Conservation (phyloP, 495 filamentous ascomycete genomes). For the Cryomyces minteri region DNA sequence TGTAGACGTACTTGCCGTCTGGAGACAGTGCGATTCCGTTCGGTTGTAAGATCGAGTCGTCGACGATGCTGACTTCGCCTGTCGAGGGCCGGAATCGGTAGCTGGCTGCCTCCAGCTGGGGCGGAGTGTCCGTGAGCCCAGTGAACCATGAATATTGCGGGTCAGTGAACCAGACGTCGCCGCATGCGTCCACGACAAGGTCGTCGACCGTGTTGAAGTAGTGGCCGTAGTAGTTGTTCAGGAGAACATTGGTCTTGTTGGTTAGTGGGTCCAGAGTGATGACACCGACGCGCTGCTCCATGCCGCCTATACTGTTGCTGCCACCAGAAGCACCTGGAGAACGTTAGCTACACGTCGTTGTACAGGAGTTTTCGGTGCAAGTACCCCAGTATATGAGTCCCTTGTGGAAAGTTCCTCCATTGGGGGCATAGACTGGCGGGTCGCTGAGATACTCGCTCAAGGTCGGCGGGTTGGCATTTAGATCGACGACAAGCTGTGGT, state of each 20-base stretch:
- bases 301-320: constrained; percentile 3
- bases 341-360: not conserved
- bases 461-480: constrained; percentile 19
- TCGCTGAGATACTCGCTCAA: constrained; percentile 17
- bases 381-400: constrained; percentile 9
- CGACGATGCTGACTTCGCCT: constrained; percentile 11
- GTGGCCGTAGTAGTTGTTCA: constrained; percentile 16
- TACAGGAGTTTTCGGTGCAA: constrained; percentile 1
- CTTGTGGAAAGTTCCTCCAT: constrained; percentile 9
- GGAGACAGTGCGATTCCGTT: constrained; percentile 29
- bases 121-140: constrained; percentile 22
- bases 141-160: constrained; percentile 28
- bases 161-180: constrained; percentile 40
- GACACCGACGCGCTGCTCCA: constrained; percentile 5
- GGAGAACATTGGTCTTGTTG: constrained; percentile 6
- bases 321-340: constrained; percentile 1
- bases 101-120: constrained; percentile 27
- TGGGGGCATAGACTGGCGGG: constrained; percentile 20
- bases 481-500: constrained; percentile 14
- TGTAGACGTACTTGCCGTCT: constrained; percentile 24
- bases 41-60: constrained; percentile 16
- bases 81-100: constrained; percentile 26
- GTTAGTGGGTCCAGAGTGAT: constrained; percentile 14
- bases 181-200: constrained; percentile 16
- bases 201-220: constrained; percentile 17